Conservation (phyloP, 208 protist genomes). For the Trypanosoma grayi region DNA sequence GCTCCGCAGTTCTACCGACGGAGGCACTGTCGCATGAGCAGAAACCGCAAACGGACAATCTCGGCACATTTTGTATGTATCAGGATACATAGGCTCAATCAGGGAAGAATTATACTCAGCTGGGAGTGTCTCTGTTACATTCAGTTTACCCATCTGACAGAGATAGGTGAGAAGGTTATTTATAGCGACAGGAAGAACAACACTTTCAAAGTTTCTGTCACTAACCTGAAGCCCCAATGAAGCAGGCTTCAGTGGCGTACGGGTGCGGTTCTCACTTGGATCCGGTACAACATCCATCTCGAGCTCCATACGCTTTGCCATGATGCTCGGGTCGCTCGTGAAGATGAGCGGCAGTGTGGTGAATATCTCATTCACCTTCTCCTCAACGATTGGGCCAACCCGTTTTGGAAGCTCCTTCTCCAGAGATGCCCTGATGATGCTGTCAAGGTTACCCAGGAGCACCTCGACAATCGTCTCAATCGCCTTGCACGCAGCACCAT, state of each 20-base stretch:
- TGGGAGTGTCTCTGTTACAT: conserved; percentile 13
- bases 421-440: conserved; percentile 32
- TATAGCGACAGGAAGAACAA: conserved; percentile 25
- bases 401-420: conserved; percentile 34
- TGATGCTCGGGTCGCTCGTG: conserved; percentile 28
- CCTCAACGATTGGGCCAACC: conserved; percentile 19
- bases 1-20: conserved; percentile 3
- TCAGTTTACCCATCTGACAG: neutral
- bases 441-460: conserved; percentile 59
- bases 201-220: conserved; percentile 26
- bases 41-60: conserved; percentile 42
- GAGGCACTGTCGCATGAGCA: conserved; percentile 9
- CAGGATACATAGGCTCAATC: conserved; percentile 49
- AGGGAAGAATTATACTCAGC: conserved; percentile 42
- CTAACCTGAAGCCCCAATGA: neutral
- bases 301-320: conserved; percentile 22
- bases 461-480: conserved; percentile 42
- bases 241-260: neutral
- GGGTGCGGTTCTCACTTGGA: neutral
- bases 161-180: conserved; percentile 40
- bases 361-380: conserved; percentile 20
- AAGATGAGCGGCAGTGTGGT: conserved; percentile 1
- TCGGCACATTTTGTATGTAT: conserved; percentile 41
- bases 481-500: conserved; percentile 35
- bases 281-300: conserved; percentile 6